These are phyloP conservation scores for Entonaema liquescens DNA, from an alignment of 495 filamentous ascomycete species.

Conservation along the genomic window DNA sequence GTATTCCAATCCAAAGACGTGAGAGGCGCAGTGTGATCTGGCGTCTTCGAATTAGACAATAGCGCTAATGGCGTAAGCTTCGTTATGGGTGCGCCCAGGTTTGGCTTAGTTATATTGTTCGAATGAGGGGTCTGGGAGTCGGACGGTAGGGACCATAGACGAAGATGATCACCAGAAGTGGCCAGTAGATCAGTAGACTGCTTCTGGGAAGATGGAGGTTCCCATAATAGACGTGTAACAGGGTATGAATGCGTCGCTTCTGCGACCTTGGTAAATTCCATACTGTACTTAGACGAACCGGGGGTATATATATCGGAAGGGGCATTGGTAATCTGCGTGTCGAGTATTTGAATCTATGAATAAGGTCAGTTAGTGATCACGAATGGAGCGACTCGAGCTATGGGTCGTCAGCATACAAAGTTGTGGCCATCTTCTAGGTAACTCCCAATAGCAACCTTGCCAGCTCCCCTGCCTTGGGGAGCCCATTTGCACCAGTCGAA, in stretches of 20 bases:
- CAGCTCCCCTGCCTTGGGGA: constrained; percentile 77
- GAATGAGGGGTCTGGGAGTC: constrained; percentile 62
- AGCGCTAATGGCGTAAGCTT: constrained; percentile 95
- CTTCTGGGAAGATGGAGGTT: constrained; percentile 96
- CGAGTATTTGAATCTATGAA: constrained; percentile 93
- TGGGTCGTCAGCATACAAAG: constrained; percentile 68
- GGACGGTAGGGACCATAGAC: constrained; percentile 88
- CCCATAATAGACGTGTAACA: constrained; percentile 95
- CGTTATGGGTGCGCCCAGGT: constrained; percentile 70
- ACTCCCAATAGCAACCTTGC: constrained; percentile 94
- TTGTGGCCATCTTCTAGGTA: constrained; percentile 98
- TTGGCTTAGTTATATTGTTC: constrained; percentile 79
- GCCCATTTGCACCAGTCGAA: constrained; percentile 99
- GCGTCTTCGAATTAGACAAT: constrained; percentile 96
- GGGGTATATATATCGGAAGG: constrained; percentile 75
- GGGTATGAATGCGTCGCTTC: constrained; percentile 98
- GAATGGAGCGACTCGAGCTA: background rate
- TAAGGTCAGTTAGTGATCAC: constrained; percentile 1
- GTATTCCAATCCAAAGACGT: constrained; percentile 99
- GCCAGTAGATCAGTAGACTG: constrained; percentile 95
- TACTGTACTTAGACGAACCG: constrained; percentile 72
- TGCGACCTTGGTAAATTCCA: constrained; percentile 94
- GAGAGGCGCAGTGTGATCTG: constrained; percentile 95
- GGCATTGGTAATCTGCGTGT: constrained; percentile 79
- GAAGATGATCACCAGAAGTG: constrained; percentile 95